Evolutionary conservation across 225 moss, liverwort and hornwort species (phyloP).

Genomic region (Sphagnum contortum): DNA sequence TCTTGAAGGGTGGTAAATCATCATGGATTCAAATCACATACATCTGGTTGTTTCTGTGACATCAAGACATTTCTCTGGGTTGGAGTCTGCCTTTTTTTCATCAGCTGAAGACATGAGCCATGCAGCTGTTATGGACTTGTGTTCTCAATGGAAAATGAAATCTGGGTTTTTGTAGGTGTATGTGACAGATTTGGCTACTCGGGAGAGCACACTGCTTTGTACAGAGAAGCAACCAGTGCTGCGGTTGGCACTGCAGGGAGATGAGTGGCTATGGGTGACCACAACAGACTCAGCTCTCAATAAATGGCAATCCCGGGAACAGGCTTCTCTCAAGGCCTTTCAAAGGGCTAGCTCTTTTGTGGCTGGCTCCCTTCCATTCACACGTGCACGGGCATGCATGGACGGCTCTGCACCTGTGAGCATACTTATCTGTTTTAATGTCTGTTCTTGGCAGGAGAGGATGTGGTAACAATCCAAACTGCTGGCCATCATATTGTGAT

Average conservation of each 20-base stretch:
- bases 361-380: conserved; percentile 81
- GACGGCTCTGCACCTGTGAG: conserved; percentile 94
- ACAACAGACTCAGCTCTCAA: conserved; percentile 80
- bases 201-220: conserved; percentile 74
- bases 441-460: too few relatives aligned
- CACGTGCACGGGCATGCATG: conserved; percentile 71
- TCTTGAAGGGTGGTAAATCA: neutral
- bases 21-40: neutral
- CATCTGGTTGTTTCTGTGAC: too few relatives aligned
- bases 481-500: too few relatives aligned
- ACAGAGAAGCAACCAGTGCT: conserved; percentile 74
- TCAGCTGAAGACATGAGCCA: too few relatives aligned
- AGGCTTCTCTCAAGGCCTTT: conserved; percentile 28
- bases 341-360: conserved; percentile 89
- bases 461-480: too few relatives aligned
- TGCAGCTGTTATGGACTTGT: too few relatives aligned
- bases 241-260: conserved; percentile 69
- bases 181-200: conserved; percentile 63
- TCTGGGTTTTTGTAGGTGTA: conserved; percentile 43
- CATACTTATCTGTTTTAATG: conserved; percentile 1
- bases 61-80: too few relatives aligned
- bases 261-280: conserved; percentile 83
- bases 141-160: neutral
- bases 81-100: too few relatives aligned
- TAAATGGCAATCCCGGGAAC: conserved; percentile 71